Conservation (phyloP, 2,329 filamentous ascomycete genomes). For the Claviceps maximensis region DNA sequence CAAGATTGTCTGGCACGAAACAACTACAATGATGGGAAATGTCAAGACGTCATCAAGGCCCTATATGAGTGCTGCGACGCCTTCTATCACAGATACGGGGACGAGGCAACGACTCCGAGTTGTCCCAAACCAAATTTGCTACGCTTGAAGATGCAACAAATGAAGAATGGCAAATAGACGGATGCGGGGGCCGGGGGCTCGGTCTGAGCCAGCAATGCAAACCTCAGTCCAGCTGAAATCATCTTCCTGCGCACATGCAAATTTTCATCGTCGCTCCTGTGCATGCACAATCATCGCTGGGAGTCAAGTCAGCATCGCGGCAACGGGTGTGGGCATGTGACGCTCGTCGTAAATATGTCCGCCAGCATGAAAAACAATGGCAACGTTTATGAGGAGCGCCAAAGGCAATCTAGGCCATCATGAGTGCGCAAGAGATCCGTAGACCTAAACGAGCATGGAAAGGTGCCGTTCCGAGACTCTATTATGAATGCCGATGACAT, state of each 20-base stretch:
- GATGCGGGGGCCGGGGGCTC: too few species aligned
- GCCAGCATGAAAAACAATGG: conserved; percentile 39
- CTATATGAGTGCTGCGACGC: conserved; percentile 87
- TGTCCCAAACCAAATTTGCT: conserved; percentile 76
- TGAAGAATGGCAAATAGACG: conserved; percentile 25
- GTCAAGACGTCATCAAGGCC: conserved; percentile 63
- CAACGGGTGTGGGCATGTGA: conserved; percentile 27
- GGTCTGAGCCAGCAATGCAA: too few species aligned
- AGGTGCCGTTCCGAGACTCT: conserved; percentile 95
- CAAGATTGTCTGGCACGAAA: conserved; percentile 78
- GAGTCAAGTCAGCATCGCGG: neutral
- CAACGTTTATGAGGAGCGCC: conserved; percentile 60
- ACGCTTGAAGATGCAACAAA: conserved; percentile 74
- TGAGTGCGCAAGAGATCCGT: conserved; percentile 90
- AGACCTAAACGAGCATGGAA: conserved; percentile 90
- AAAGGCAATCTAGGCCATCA: conserved; percentile 78
- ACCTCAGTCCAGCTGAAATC: too few species aligned
- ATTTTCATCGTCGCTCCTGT: neutral
- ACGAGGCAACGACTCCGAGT: conserved; percentile 62
- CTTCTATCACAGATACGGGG: conserved; percentile 72
- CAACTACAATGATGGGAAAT: conserved; percentile 75
- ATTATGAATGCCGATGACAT: conserved; percentile 87
- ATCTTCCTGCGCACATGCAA: too few species aligned
- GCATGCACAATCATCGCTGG: too few species aligned
- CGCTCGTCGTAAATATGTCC: conserved; percentile 31